Evolutionary conservation across 2,329 filamentous ascomycete species (phyloP).

Genomic region (Nemania abortiva): DNA sequence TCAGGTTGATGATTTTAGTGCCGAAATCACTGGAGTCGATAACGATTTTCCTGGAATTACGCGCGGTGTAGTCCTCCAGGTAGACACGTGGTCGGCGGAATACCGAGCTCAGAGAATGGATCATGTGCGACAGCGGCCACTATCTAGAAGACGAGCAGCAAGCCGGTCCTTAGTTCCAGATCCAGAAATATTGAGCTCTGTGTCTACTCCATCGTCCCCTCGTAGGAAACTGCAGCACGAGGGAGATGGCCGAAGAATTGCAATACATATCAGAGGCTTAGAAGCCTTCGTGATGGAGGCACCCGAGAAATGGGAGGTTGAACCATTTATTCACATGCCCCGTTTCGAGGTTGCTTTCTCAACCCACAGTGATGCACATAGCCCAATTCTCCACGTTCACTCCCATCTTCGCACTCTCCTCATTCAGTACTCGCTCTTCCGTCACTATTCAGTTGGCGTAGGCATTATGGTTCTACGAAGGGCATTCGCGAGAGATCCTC

Average conservation of each 20-base stretch:
- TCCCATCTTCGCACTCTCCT: constrained; percentile 82
- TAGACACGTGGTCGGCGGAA: constrained; percentile 89
- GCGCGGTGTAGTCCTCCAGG: constrained; percentile 84
- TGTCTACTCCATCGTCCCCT: constrained; percentile 63
- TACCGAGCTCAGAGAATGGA: constrained; percentile 87
- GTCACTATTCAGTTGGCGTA: constrained; percentile 89
- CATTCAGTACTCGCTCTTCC: constrained; percentile 91
- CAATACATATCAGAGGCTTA: constrained; percentile 83
- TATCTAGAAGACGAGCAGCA: constrained; percentile 76
- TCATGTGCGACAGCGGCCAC: constrained; percentile 66
- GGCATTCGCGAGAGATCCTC: constrained; percentile 69
- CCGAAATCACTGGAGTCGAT: constrained; percentile 92
- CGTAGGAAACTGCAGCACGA: constrained; percentile 66
- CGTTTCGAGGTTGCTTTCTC: constrained; percentile 88
- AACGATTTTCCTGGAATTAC: constrained; percentile 83
- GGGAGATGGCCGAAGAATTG: constrained; percentile 83
- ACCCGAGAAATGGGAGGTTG: constrained; percentile 83
- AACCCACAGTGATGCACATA: constrained; percentile 86
- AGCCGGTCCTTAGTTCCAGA: constrained; percentile 80
- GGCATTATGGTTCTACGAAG: constrained; percentile 80
- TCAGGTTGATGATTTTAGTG: constrained; percentile 87
- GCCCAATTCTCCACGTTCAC: constrained; percentile 88
- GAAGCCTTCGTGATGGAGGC: constrained; percentile 94
- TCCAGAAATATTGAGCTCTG: constrained; percentile 67
- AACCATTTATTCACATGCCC: constrained; percentile 88